Percentiles rank a stretch among this genome's conserved stretches.
These are phyloP conservation scores for Scleromitrula shiraiana DNA, from an alignment of 2,329 filamentous ascomycete species.

Conservation along the genomic window DNA sequence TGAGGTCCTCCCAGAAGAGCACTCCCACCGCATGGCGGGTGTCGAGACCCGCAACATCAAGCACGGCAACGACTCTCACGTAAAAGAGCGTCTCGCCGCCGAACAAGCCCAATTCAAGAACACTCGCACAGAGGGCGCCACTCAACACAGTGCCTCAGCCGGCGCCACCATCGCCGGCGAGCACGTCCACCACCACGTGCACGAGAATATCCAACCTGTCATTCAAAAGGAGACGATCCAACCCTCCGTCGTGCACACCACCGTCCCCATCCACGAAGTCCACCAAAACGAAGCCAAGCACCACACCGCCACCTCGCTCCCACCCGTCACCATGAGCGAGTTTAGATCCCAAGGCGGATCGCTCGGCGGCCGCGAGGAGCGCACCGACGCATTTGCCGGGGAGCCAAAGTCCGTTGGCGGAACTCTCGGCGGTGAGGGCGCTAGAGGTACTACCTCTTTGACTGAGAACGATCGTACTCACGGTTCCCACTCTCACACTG, in stretches of 20 bases:
- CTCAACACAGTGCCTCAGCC: slow-evolving; percentile 40
- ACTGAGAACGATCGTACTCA: slow-evolving; percentile 19
- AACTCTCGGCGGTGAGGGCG: slow-evolving; percentile 24
- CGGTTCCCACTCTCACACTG: slow-evolving; percentile 9
- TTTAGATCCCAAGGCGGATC: slow-evolving; percentile 48
- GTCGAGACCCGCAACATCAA: slow-evolving; percentile 55
- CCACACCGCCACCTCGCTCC: slow-evolving; percentile 56
- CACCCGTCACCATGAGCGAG: slow-evolving; percentile 55
- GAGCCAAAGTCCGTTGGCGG: slow-evolving; percentile 44
- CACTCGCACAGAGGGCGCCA: slow-evolving; percentile 38
- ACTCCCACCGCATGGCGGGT: slow-evolving; percentile 48
- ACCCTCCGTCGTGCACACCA: slow-evolving; percentile 62
- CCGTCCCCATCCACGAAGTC: slow-evolving; percentile 62
- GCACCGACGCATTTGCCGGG: slow-evolving; percentile 52
- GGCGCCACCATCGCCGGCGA: slow-evolving; percentile 48
- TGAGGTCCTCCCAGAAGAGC: slow-evolving; percentile 51
- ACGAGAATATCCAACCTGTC: slow-evolving; percentile 54
- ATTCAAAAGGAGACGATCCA: slow-evolving; percentile 62
- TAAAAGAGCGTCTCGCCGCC: slow-evolving; percentile 39
- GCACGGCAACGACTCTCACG: slow-evolving; percentile 47
- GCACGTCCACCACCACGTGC: slow-evolving; percentile 51
- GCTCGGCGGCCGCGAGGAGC: slow-evolving; percentile 45
- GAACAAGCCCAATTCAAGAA: slow-evolving; percentile 50
- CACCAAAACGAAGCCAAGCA: slow-evolving; percentile 61
- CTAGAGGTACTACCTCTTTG: slow-evolving; percentile 22